Evolutionary conservation across 2,329 filamentous ascomycete genomes (phyloP).

Genomic region (Cylindrodendrum hubeiense): DNA sequence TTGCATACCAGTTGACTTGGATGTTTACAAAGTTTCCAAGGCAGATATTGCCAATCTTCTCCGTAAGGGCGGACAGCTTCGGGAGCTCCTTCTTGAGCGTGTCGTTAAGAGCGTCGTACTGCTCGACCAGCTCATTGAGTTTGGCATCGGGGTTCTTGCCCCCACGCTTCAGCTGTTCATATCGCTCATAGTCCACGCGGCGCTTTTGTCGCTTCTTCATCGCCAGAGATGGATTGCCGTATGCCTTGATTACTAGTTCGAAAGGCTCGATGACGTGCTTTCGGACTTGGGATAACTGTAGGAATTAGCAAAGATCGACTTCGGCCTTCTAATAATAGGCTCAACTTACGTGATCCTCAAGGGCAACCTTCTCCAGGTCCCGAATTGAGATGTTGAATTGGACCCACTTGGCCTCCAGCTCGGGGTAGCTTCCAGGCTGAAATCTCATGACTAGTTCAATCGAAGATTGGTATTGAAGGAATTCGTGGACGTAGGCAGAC

Average conservation of each 20-base stretch:
- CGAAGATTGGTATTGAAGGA: constrained; percentile 82
- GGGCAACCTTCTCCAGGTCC: constrained; percentile 84
- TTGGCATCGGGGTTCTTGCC: constrained; percentile 92
- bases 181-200: constrained; percentile 89
- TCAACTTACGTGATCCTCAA: constrained; percentile 83
- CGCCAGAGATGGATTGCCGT: constrained; percentile 85
- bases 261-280: constrained; percentile 90
- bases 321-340: not conserved
- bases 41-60: constrained; percentile 85
- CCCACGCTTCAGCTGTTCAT: constrained; percentile 79
- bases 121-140: constrained; percentile 84
- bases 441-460: constrained; percentile 85
- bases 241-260: constrained; percentile 80
- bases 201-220: constrained; percentile 97
- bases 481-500: constrained; percentile 82
- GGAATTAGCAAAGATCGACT: constrained; percentile 14
- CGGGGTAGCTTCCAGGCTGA: constrained; percentile 79
- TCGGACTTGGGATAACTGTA: constrained; percentile 73
- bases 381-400: constrained; percentile 89
- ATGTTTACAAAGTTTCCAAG: constrained; percentile 87
- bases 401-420: constrained; percentile 94
- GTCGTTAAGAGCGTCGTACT: constrained; percentile 92
- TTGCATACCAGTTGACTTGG: constrained; percentile 84
- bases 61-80: constrained; percentile 83
- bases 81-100: constrained; percentile 94